Evolutionary conservation across 306 rosid genomes (phyloP), one percentile per base, ranked within the genome.

Genomic region (Boehmeria nivea): DNA sequence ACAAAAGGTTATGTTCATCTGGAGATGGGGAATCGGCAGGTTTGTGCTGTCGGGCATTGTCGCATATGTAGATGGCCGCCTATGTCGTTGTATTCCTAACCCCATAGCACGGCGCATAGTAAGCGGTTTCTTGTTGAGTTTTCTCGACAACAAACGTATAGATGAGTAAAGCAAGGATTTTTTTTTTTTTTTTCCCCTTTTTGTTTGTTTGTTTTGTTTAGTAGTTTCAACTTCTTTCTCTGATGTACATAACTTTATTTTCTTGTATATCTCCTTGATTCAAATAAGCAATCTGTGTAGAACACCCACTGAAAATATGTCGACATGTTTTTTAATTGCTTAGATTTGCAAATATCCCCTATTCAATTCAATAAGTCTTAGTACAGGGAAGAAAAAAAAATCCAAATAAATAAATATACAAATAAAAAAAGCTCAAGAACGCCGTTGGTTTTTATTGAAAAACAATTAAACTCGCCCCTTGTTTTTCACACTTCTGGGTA

Each of bases 21-120:
- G 80, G 77, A 80, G 57, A 69, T 76, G 83, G 95, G 87, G 89
- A 40, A 51, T 91, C 4, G 76, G 87, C 18, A 91, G 68, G 77
- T 91, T 91, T 75, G 69, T 82, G 52, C 54, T 91, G 48, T 82
- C 95, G 28, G 99, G 84, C 53, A 65, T 87, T 51, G 61, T 91
- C 65, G 99, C 99, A 23, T 91, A 91, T 59, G 50, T 91, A 9
- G 98, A 91, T 72, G 98, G 98, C 25, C 79, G 89, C 43, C 63
- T 87, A 33, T 91, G 96, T 67, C 99, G 96, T 52, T 45, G 77
- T 47, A 91, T 91, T 74, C 96, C 96, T 17, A 73, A 81, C 60
- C 99, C 96, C 47, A 69, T 87, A 27, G 87, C 80, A 14, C 83
- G 99, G 13, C 76, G 96, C 64, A 82, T 87, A 46, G 95, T 91